These are phyloP conservation scores for Vinca minor DNA, from an alignment of 257 asterid genomes.

Conservation along the genomic window DNA sequence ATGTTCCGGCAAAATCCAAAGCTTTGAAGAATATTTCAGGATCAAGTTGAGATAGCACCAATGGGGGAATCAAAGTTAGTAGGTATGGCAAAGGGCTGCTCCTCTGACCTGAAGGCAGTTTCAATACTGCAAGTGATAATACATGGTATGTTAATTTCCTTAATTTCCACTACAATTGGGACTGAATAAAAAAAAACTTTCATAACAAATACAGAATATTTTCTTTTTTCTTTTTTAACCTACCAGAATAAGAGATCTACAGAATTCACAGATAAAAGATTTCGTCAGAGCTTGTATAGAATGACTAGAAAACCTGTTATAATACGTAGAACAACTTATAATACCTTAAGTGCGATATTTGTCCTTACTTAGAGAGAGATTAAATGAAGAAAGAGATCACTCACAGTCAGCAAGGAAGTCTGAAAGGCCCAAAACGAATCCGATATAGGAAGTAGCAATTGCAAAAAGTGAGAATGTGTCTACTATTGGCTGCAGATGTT, in stretches of 20 bases:
- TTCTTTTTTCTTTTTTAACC: too few relatives aligned
- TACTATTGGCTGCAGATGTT: slow-evolving; percentile 65
- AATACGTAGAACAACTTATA: too few relatives aligned
- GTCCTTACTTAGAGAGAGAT: too few relatives aligned
- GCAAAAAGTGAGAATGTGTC: slow-evolving; percentile 78
- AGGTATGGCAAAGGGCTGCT: slow-evolving; percentile 56
- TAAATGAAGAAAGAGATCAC: slow-evolving; percentile 16
- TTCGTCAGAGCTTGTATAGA: too few relatives aligned
- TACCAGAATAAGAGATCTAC: too few relatives aligned
- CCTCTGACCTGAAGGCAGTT: slow-evolving; percentile 54
- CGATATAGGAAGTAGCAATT: slow-evolving; percentile 71
- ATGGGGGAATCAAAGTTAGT: slow-evolving; percentile 63
- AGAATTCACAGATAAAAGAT: too few relatives aligned
- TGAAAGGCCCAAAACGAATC: slow-evolving; percentile 72
- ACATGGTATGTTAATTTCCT: too few relatives aligned
- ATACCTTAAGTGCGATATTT: too few relatives aligned
- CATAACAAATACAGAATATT: too few relatives aligned
- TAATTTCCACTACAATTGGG: too few relatives aligned
- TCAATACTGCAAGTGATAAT: slow-evolving; percentile 53
- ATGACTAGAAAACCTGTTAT: too few relatives aligned
- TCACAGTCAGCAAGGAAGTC: slow-evolving; percentile 85
- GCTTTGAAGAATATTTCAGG: slow-evolving; percentile 96
- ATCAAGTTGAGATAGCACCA: slow-evolving; percentile 61
- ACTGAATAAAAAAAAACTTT: too few relatives aligned
- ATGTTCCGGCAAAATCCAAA: slow-evolving; percentile 89